Conservation (phyloP, 306 rosid genomes). For the Dalbergia cochinchinensis region DNA sequence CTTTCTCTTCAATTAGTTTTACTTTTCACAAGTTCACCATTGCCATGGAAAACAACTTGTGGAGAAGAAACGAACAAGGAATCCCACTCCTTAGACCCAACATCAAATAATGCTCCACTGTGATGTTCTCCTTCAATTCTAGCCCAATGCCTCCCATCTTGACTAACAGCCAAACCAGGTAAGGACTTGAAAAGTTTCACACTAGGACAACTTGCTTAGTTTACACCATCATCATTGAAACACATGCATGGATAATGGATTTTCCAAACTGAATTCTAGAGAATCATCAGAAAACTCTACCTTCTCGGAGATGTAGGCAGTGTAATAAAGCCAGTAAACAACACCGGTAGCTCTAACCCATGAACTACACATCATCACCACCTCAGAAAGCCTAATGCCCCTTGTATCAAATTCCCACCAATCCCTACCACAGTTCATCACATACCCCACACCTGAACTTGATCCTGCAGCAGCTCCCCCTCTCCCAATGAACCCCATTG, state of each 20-base stretch:
- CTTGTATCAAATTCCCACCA: constrained; percentile 85
- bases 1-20: too few species aligned
- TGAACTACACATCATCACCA: constrained; percentile 76
- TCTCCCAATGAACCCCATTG: constrained; percentile 84
- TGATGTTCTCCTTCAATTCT: constrained; percentile 91
- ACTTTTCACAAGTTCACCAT: constrained; percentile 54
- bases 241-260: constrained; percentile 59
- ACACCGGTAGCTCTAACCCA: constrained; percentile 68
- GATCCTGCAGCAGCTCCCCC: constrained; percentile 61
- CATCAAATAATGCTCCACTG: constrained; percentile 82
- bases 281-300: constrained; percentile 47
- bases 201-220: constrained; percentile 10
- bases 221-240: constrained; percentile 19
- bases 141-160: constrained; percentile 90
- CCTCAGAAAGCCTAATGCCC: constrained; percentile 73
- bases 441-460: constrained; percentile 64
- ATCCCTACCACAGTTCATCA: constrained; percentile 66
- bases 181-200: constrained; percentile 60
- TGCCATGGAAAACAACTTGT: constrained; percentile 71
- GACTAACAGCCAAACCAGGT: constrained; percentile 84
- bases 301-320: constrained; percentile 63
- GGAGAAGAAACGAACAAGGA: constrained; percentile 68
- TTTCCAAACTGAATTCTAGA: constrained; percentile 45
- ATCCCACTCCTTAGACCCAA: constrained; percentile 79
- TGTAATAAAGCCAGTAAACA: constrained; percentile 80